Conservation (phyloP, 2,329 filamentous ascomycete genomes). For the Daldinia sp. region DNA sequence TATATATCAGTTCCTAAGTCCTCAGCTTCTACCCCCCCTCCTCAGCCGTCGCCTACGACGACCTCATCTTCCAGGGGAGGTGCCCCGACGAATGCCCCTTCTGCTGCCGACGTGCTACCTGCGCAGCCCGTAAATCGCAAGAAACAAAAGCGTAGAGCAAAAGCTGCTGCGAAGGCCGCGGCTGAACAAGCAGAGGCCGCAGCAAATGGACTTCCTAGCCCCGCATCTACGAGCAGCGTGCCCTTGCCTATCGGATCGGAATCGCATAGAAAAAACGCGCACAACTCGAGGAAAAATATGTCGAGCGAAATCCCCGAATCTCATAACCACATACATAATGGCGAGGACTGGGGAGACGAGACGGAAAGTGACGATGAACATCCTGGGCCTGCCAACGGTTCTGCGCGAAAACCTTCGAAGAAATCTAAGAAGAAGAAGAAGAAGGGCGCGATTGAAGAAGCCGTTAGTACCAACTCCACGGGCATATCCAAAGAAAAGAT, state of each 20-base stretch:
- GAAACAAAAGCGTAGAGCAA: slow-evolving; percentile 92
- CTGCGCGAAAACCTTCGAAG: slow-evolving; percentile 56
- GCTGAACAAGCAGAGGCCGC: slow-evolving; percentile 56
- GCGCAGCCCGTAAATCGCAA: slow-evolving; percentile 79
- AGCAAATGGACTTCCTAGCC: slow-evolving; percentile 54
- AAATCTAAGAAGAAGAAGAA: slow-evolving; percentile 77
- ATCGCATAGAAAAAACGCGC: slow-evolving; percentile 33
- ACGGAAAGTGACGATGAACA: slow-evolving; percentile 67
- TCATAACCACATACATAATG: slow-evolving; percentile 50
- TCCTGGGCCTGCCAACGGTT: slow-evolving; percentile 49
- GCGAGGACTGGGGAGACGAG: slow-evolving; percentile 60
- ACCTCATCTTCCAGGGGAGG: slow-evolving; percentile 51
- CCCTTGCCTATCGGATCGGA: slow-evolving; percentile 32
- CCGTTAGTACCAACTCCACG: slow-evolving; percentile 42
- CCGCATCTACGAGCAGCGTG: slow-evolving; percentile 45
- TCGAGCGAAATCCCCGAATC: slow-evolving; percentile 2
- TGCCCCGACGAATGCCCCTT: slow-evolving; percentile 44
- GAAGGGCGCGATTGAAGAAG: slow-evolving; percentile 43
- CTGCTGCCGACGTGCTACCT: slow-evolving; percentile 41
- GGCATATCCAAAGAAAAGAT: slow-evolving; percentile 81
- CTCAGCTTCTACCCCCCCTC: slow-evolving; percentile 58
- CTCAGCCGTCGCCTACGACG: slow-evolving; percentile 61
- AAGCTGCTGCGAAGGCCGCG: slow-evolving; percentile 76
- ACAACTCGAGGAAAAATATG: slow-evolving; percentile 20
- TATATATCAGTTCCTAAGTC: slow-evolving; percentile 71